Conservation (phyloP, 768 basidiomycete genomes). For the Mycena polygramma region DNA sequence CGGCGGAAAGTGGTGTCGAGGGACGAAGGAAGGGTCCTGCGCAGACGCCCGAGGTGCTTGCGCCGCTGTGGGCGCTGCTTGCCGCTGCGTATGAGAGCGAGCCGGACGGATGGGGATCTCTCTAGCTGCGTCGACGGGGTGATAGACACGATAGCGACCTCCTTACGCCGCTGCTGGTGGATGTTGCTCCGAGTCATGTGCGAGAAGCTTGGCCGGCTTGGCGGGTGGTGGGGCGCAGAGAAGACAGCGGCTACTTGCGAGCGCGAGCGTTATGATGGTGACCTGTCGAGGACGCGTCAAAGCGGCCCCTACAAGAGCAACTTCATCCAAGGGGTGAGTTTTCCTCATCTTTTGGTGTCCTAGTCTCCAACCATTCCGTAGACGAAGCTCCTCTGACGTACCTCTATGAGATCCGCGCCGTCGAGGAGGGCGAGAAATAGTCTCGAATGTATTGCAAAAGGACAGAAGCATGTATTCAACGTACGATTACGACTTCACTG, state of each 20-base stretch:
- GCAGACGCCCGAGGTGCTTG: slow-evolving; percentile 82
- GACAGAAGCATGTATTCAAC: no score
- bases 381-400: slow-evolving; percentile 85
- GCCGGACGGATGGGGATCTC: slow-evolving; percentile 92
- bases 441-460: no score
- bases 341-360: no score
- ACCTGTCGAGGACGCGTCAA: slow-evolving; percentile 88
- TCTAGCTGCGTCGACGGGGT: slow-evolving; percentile 89
- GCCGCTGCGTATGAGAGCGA: slow-evolving; percentile 84
- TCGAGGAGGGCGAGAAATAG: slow-evolving; percentile 5
- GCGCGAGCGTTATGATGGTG: slow-evolving; percentile 96
- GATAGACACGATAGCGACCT: no score
- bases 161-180: no score
- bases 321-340: slow-evolving; percentile 31
- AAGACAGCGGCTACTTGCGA: no score
- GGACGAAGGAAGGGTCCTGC: slow-evolving; percentile 95
- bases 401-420: slow-evolving; percentile 74
- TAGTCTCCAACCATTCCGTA: no score
- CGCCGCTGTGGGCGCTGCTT: slow-evolving; percentile 77
- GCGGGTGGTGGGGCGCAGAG: no score
- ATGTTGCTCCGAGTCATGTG: no score
- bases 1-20: no score
- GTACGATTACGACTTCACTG: no score
- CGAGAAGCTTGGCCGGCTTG: no score
- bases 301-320: slow-evolving; percentile 89